phyloP scores from a whole-genome alignment of 2,329 filamentous ascomycete species.

The Fusarium tupiense region DNA sequence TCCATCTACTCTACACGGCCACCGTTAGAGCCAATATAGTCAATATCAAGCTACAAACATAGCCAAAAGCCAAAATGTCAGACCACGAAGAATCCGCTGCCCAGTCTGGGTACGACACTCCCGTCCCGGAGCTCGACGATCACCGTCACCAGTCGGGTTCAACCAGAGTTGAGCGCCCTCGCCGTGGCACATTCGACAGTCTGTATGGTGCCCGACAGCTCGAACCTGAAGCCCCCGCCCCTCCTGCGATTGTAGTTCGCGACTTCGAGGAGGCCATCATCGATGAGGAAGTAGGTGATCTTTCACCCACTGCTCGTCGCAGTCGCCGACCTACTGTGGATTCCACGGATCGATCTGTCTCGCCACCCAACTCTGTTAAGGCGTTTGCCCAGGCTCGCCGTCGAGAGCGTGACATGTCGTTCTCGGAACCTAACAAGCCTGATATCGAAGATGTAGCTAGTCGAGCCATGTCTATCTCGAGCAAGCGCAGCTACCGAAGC shows the following conservation, averaged over 20 bases:
- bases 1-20: slow-evolving; percentile 11
- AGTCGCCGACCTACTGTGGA: slow-evolving; percentile 67
- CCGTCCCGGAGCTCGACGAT: slow-evolving; percentile 85
- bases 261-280: slow-evolving; percentile 89
- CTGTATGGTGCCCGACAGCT: slow-evolving; percentile 65
- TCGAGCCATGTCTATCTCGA: slow-evolving; percentile 76
- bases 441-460: slow-evolving; percentile 64
- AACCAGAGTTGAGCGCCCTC: slow-evolving; percentile 66
- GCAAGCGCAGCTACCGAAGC: slow-evolving; percentile 67
- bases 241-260: slow-evolving; percentile 63
- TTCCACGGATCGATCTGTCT: slow-evolving; percentile 73
- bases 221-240: slow-evolving; percentile 49
- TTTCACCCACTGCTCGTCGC: slow-evolving; percentile 55
- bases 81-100: slow-evolving; percentile 69
- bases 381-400: slow-evolving; percentile 93
- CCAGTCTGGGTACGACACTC: slow-evolving; percentile 75
- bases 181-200: slow-evolving; percentile 79
- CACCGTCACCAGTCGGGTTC: slow-evolving; percentile 76
- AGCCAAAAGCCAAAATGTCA: slow-evolving; percentile 64
- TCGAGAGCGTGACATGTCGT: slow-evolving; percentile 77
- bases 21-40: slow-evolving; percentile 3
- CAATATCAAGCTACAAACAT: not conserved
- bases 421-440: slow-evolving; percentile 57
- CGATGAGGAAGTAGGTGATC: slow-evolving; percentile 73
- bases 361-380: slow-evolving; percentile 96